Conservation (phyloP, 2,329 filamentous ascomycete species). For the Bipolaris victoriae region DNA sequence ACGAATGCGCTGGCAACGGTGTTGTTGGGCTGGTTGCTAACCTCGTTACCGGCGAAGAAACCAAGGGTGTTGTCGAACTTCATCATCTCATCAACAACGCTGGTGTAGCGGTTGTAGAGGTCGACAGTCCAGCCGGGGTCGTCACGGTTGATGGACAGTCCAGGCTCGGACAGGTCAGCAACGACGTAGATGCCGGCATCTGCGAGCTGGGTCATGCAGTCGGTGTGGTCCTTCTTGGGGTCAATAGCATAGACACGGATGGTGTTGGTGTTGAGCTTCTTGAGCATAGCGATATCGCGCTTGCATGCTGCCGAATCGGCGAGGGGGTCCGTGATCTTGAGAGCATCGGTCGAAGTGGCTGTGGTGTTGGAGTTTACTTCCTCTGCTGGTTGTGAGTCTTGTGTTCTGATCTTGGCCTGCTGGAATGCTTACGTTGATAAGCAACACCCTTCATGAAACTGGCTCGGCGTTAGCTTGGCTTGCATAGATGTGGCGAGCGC, state of each 20-base stretch:
- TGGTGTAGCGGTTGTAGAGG: constrained; percentile 80
- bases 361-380: constrained; percentile 63
- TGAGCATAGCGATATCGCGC: constrained; percentile 83
- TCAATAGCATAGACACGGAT: constrained; percentile 96
- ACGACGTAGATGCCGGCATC: constrained; percentile 94
- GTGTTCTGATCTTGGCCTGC: background rate
- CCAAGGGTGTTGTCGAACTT: constrained; percentile 91
- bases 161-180: constrained; percentile 84
- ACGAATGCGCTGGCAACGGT: constrained; percentile 90
- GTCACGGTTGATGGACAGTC: constrained; percentile 82
- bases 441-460: constrained; percentile 90
- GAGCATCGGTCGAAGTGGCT: constrained; percentile 54
- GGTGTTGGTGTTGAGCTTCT: constrained; percentile 77
- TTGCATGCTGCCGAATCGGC: constrained; percentile 73
- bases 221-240: constrained; percentile 75
- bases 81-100: constrained; percentile 79
- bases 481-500: background rate
- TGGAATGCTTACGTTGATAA: constrained; percentile 70
- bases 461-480: constrained; percentile 23
- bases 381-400: constrained; percentile 49
- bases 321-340: constrained; percentile 81
- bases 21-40: constrained; percentile 87
- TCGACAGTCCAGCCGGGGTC: constrained; percentile 77
- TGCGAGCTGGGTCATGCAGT: constrained; percentile 83
- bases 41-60: constrained; percentile 99